Percentiles rank a stretch among this genome's conserved stretches.
These are phyloP conservation scores for Pleoardoris graminearum DNA, from an alignment of 2,329 filamentous ascomycete species.

Conservation along the genomic window DNA sequence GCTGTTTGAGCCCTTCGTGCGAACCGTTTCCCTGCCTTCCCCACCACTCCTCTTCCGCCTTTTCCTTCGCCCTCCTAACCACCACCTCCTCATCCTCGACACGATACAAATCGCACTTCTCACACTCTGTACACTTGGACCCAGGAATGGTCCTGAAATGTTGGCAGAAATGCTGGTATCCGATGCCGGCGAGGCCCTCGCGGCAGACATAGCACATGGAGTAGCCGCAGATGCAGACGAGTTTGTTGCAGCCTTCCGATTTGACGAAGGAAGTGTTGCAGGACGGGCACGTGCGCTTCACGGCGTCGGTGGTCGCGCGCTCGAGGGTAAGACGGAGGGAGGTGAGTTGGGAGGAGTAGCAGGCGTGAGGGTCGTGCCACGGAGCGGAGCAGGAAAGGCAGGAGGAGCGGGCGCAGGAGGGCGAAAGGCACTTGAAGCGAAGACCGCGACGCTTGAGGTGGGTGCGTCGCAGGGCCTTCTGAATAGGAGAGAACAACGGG, in stretches of 20 bases:
- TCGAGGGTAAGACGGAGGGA: slow-evolving; percentile 85
- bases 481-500: slow-evolving; percentile 51
- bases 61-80: slow-evolving; percentile 46
- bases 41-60: slow-evolving; percentile 53
- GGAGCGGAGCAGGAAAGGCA: slow-evolving; percentile 81
- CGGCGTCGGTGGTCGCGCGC: slow-evolving; percentile 86
- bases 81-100: slow-evolving; percentile 53
- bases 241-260: slow-evolving; percentile 91
- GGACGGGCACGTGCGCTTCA: slow-evolving; percentile 91
- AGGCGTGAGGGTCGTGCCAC: slow-evolving; percentile 88
- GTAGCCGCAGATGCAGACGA: slow-evolving; percentile 94
- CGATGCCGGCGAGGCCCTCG: slow-evolving; percentile 62
- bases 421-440: slow-evolving; percentile 75
- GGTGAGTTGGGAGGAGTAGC: slow-evolving; percentile 76
- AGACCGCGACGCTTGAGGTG: slow-evolving; percentile 72
- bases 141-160: slow-evolving; percentile 87
- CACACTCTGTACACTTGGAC: slow-evolving; percentile 75
- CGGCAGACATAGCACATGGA: slow-evolving; percentile 98
- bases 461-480: slow-evolving; percentile 66
- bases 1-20: slow-evolving; percentile 26
- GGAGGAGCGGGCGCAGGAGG: slow-evolving; percentile 68
- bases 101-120: slow-evolving; percentile 56
- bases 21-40: slow-evolving; percentile 41
- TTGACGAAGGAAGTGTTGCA: slow-evolving; percentile 95
- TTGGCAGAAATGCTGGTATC: slow-evolving; percentile 93